Conservation (phyloP, 2,329 filamentous ascomycete species). For the Venturia effusa region DNA sequence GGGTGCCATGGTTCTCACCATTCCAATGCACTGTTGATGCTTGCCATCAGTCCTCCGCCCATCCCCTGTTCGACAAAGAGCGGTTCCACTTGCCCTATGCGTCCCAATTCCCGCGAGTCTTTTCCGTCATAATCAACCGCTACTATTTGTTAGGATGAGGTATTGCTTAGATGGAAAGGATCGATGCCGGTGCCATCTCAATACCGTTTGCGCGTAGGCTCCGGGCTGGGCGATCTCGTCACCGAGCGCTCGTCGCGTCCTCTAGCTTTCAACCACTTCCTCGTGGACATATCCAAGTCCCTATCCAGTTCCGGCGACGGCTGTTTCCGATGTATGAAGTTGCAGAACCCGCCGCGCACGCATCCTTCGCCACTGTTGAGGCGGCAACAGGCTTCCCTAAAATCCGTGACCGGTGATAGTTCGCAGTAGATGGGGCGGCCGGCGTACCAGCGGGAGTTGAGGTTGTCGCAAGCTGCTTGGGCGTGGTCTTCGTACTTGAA, state of each 20-base stretch:
- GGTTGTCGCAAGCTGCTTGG: conserved; percentile 82
- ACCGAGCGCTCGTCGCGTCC: conserved; percentile 77
- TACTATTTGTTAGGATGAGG: not conserved
- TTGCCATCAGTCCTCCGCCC: not conserved
- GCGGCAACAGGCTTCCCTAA: conserved; percentile 92
- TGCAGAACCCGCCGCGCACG: conserved; percentile 93
- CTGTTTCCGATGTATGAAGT: conserved; percentile 98
- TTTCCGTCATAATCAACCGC: not conserved
- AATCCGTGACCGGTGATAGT: conserved; percentile 91
- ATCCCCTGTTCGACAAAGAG: too few species aligned
- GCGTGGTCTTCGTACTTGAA: conserved; percentile 99
- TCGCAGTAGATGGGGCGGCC: conserved; percentile 97
- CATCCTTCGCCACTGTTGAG: conserved; percentile 93
- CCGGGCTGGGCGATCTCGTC: conserved; percentile 73
- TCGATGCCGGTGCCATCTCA: not conserved
- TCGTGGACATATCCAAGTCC: conserved; percentile 77
- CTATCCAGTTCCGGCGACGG: conserved; percentile 78
- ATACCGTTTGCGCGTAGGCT: conserved; percentile 59
- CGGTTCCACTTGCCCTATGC: too few species aligned
- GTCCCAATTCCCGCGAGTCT: not conserved
- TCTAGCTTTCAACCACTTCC: conserved; percentile 87
- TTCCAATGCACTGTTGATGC: not conserved
- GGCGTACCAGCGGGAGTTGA: conserved; percentile 95
- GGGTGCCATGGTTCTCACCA: not conserved
- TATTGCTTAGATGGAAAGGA: not conserved